phyloP scores from a whole-genome alignment of 2,329 filamentous ascomycete species.

The Metarhizium robertsii region DNA sequence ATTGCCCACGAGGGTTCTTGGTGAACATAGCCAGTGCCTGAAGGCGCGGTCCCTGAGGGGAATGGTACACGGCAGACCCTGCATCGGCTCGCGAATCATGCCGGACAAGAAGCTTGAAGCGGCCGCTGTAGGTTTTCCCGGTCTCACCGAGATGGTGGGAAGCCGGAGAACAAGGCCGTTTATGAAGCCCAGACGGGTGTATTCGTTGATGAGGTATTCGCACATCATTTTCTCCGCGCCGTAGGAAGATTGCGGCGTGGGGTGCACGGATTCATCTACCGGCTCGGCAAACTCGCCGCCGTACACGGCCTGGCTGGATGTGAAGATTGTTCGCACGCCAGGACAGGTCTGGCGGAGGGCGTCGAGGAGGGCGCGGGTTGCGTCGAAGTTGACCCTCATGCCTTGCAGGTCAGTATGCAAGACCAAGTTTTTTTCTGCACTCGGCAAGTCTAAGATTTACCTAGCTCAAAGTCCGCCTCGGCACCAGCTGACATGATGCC shows the following conservation, averaged over 20 bases:
- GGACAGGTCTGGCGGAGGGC: conserved; percentile 32
- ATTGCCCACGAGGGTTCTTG: conserved; percentile 35
- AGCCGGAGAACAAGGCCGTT: conserved; percentile 46
- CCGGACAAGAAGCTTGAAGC: conserved; percentile 50
- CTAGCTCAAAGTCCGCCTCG: conserved; percentile 44
- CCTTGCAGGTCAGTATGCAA: conserved; percentile 15
- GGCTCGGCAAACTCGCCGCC: conserved; percentile 40
- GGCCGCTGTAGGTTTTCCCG: conserved; percentile 47
- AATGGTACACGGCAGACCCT: conserved; percentile 34
- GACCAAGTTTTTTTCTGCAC: not conserved
- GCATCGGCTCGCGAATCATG: conserved; percentile 45
- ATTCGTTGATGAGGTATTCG: conserved; percentile 26
- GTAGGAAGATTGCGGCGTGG: conserved; percentile 48
- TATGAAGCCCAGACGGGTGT: conserved; percentile 40
- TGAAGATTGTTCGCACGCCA: conserved; percentile 45
- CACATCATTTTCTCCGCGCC: conserved; percentile 47
- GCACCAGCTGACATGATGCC: conserved; percentile 55
- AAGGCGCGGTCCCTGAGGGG: conserved; percentile 29
- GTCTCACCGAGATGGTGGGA: conserved; percentile 49
- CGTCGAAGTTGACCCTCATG: conserved; percentile 47
- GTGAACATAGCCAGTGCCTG: conserved; percentile 39
- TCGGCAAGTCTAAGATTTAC: not conserved
- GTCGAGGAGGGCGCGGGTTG: conserved; percentile 43
- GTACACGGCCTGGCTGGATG: conserved; percentile 50
- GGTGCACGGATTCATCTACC: conserved; percentile 29